Evolutionary conservation across 352 stramenopile species (phyloP).

Genomic region (Pythium myriotylum): DNA sequence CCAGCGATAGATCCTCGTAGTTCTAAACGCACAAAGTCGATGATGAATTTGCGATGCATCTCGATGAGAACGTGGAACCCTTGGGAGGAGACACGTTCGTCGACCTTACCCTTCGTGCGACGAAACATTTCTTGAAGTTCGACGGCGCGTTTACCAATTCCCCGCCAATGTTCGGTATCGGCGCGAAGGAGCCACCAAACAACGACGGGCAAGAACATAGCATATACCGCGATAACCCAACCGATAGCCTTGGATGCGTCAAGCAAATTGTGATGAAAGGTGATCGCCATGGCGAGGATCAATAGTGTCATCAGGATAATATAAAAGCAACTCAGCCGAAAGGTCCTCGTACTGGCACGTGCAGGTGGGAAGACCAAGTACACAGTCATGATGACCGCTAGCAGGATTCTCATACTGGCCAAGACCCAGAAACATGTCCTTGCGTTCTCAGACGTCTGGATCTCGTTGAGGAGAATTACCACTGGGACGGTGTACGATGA

Average conservation of each 20-base stretch:
- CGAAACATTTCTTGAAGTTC: constrained; percentile 48
- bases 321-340: constrained; percentile 62
- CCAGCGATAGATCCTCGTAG: constrained; percentile 38
- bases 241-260: constrained; percentile 34
- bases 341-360: constrained; percentile 39
- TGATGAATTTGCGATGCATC: constrained; percentile 62
- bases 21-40: constrained; percentile 69
- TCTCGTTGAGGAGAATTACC: constrained; percentile 33
- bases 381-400: constrained; percentile 38
- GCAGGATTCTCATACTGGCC: constrained; percentile 24
- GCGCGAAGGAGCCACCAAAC: constrained; percentile 68
- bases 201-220: constrained; percentile 44
- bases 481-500: constrained; percentile 52
- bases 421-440: constrained; percentile 39
- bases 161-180: constrained; percentile 73
- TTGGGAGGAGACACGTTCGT: constrained; percentile 26
- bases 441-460: background rate
- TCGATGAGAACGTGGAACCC: constrained; percentile 56
- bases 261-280: constrained; percentile 26
- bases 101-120: constrained; percentile 4
- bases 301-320: constrained; percentile 36
- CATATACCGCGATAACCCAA: constrained; percentile 45
- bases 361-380: constrained; percentile 40
- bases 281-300: constrained; percentile 24
- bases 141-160: constrained; percentile 55